These are phyloP conservation scores for Penicillium bovifimosum DNA, from an alignment of 495 filamentous ascomycete genomes.

Conservation along the genomic window DNA sequence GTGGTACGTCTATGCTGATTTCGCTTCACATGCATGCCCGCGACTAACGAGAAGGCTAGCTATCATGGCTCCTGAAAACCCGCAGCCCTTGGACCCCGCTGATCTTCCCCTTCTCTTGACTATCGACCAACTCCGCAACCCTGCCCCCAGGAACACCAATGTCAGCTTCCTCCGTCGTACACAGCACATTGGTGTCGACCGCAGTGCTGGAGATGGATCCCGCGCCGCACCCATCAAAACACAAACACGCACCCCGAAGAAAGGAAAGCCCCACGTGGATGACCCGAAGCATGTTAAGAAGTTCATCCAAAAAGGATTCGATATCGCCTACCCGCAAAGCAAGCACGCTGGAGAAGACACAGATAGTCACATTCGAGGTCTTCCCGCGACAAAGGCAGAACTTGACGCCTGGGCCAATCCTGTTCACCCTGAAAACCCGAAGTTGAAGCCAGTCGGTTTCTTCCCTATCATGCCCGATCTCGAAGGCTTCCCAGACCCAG, in stretches of 20 bases:
- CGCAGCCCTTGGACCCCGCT: conserved; percentile 67
- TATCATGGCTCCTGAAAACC: conserved; percentile 67
- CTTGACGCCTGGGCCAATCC: conserved; percentile 65
- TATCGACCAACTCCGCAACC: conserved; percentile 75
- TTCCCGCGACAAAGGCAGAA: conserved; percentile 52
- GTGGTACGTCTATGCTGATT: conserved; percentile 55
- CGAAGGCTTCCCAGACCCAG: conserved; percentile 80
- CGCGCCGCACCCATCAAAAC: conserved; percentile 26
- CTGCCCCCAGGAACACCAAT: conserved; percentile 57
- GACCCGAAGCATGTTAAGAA: conserved; percentile 77
- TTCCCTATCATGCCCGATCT: conserved; percentile 83
- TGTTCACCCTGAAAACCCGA: conserved; percentile 76
- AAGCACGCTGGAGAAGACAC: conserved; percentile 52
- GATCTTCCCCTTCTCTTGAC: conserved; percentile 78
- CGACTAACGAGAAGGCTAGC: conserved; percentile 44
- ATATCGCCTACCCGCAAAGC: conserved; percentile 66
- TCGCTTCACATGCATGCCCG: neutral
- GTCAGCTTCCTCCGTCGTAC: conserved; percentile 94
- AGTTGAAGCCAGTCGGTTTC: conserved; percentile 68
- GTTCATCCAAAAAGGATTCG: conserved; percentile 79
- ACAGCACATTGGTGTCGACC: conserved; percentile 83
- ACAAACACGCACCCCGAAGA: conserved; percentile 39
- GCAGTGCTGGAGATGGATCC: conserved; percentile 35
- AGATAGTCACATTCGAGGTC: conserved; percentile 47
- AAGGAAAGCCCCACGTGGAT: conserved; percentile 51